These are phyloP conservation scores for Leptographium flavum DNA, from an alignment of 2,329 filamentous ascomycete genomes.

Conservation along the genomic window DNA sequence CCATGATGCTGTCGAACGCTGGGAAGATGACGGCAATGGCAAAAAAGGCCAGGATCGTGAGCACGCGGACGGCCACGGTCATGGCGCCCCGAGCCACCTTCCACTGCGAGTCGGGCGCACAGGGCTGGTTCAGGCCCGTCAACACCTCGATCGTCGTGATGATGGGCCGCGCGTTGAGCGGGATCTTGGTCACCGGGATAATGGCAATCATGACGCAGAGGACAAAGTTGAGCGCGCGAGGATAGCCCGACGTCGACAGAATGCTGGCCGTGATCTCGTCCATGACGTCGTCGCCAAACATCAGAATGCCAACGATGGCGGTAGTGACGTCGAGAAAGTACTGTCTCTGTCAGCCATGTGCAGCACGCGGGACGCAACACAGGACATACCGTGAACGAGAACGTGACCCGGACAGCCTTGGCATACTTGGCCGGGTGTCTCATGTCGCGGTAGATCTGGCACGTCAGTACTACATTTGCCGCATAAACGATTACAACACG, in stretches of 20 bases:
- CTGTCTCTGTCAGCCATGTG: conserved; percentile 22
- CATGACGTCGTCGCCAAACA: conserved; percentile 83
- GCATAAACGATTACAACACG: conserved; percentile 8
- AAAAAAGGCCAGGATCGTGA: conserved; percentile 58
- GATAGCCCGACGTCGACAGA: conserved; percentile 60
- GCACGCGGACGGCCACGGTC: conserved; percentile 48
- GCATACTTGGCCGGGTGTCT: conserved; percentile 67
- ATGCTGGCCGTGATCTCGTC: conserved; percentile 91
- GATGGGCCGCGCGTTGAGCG: conserved; percentile 77
- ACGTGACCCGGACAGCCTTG: conserved; percentile 18
- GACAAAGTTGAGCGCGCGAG: conserved; percentile 55
- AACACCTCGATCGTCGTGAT: conserved; percentile 74
- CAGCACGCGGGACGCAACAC: too few species aligned
- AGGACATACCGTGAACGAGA: conserved; percentile 12
- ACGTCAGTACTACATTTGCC: background rate
- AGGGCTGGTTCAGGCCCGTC: conserved; percentile 49
- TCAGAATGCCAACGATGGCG: conserved; percentile 71
- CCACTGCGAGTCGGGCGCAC: conserved; percentile 34
- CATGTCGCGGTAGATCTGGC: conserved; percentile 47
- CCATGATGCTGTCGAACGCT: conserved; percentile 80
- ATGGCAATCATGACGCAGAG: conserved; percentile 81
- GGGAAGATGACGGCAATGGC: conserved; percentile 57
- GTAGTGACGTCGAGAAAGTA: conserved; percentile 71
- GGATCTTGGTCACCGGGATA: conserved; percentile 92
- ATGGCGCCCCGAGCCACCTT: conserved; percentile 41